Evolutionary conservation across 129 eudicot species (phyloP).

Genomic region (Tanacetum coccineum): DNA sequence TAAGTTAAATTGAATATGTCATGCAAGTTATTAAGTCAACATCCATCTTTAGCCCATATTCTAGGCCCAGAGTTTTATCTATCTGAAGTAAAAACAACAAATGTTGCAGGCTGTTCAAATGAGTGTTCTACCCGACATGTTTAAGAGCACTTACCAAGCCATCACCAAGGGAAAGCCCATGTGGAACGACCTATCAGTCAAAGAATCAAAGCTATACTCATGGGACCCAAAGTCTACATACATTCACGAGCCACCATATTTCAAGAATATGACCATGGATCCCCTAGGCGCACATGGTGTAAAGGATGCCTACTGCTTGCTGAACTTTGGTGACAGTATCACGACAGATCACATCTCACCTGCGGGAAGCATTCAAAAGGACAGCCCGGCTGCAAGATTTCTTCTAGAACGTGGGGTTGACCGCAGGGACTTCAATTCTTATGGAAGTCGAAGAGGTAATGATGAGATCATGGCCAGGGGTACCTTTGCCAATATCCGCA

Average conservation of each 20-base stretch:
- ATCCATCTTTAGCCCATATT: too few relatives aligned
- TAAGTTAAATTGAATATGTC: too few relatives aligned
- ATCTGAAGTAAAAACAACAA: slow-evolving; percentile 8
- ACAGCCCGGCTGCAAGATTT: slow-evolving; percentile 89
- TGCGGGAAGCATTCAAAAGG: slow-evolving; percentile 95
- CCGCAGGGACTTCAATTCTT: slow-evolving; percentile 81
- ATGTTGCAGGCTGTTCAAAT: slow-evolving; percentile 77
- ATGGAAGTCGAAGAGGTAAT: slow-evolving; percentile 85
- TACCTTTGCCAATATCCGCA: slow-evolving; percentile 81
- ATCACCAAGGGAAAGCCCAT: slow-evolving; percentile 86
- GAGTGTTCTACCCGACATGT: slow-evolving; percentile 91
- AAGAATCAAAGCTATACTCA: slow-evolving; percentile 58
- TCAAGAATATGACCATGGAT: slow-evolving; percentile 89
- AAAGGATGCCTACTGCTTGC: slow-evolving; percentile 89
- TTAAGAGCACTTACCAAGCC: slow-evolving; percentile 87
- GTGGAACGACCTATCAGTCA: slow-evolving; percentile 83
- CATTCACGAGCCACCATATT: slow-evolving; percentile 94
- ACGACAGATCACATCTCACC: slow-evolving; percentile 97
- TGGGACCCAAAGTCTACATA: slow-evolving; percentile 90
- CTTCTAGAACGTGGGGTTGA: slow-evolving; percentile 82
- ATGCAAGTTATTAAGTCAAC: background rate
- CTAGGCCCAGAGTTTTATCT: background rate
- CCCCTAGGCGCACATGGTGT: slow-evolving; percentile 94
- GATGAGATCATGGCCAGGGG: slow-evolving; percentile 94
- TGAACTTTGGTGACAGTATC: slow-evolving; percentile 88